Conservation (phyloP, 78 protist genomes). For the slime mould (Dictyostelium discoideum) region DNA sequence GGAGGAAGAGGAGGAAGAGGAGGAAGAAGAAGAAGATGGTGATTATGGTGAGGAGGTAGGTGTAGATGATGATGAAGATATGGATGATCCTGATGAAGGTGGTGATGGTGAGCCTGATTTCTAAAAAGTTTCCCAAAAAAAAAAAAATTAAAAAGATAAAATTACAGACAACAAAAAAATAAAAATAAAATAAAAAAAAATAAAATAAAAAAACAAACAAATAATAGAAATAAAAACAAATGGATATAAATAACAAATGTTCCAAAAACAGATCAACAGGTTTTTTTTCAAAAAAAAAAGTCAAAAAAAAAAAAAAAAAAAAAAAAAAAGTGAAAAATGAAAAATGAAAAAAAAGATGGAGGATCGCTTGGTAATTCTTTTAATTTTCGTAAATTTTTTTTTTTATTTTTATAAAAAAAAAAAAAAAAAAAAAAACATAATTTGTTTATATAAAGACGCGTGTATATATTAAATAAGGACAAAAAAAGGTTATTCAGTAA, state of each 20-base stretch:
- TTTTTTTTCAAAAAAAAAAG: not conserved
- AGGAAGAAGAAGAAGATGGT: not conserved
- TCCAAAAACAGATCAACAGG: not conserved
- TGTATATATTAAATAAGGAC: not conserved
- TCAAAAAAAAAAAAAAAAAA: not conserved
- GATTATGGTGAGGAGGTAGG: not conserved
- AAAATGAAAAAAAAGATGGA: not conserved
- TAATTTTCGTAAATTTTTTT: not conserved
- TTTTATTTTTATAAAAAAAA: not conserved
- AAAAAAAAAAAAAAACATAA: no score
- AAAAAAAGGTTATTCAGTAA: not conserved
- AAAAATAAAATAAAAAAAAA: not conserved
- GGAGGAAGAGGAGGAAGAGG: constrained; percentile 2
- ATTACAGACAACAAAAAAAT: not conserved
- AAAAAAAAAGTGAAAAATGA: not conserved
- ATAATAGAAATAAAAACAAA: no score
- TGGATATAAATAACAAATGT: no score
- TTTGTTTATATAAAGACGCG: not conserved
- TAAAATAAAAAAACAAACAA: no score
- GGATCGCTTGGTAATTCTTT: not conserved
- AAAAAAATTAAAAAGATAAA: not conserved
- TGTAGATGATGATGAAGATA: constrained; percentile 7
- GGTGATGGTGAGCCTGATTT: not conserved
- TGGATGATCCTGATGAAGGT: not conserved
- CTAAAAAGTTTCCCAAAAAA: not conserved